phyloP scores from a whole-genome alignment of 1,284 basidiomycete species.

The Boletus sp. region DNA sequence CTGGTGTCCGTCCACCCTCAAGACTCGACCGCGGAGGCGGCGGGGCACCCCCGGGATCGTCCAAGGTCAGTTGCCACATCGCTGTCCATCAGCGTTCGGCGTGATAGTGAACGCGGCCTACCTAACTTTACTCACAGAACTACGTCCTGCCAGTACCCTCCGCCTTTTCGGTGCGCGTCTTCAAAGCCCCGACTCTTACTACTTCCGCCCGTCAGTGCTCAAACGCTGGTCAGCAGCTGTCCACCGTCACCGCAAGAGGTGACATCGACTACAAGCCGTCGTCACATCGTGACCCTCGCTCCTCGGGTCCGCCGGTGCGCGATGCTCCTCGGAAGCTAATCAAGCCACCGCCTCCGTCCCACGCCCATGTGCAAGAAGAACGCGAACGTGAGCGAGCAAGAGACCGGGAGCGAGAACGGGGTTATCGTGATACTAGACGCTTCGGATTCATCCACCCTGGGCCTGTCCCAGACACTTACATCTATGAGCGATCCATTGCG shows the following conservation, averaged over 20 bases:
- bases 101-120: conserved; percentile 17
- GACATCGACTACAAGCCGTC: conserved; percentile 42
- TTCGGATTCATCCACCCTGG: conserved; percentile 43
- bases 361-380: conserved; percentile 26
- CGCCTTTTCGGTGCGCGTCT: conserved; percentile 48
- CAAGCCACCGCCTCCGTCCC: conserved; percentile 28
- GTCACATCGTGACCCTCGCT: conserved; percentile 28
- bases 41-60: conserved; percentile 24
- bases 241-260: conserved; percentile 34
- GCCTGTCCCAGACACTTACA: conserved; percentile 42
- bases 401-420: conserved; percentile 17
- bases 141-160: conserved; percentile 38
- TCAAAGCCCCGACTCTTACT: conserved; percentile 44
- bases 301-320: conserved; percentile 17
- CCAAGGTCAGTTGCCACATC: conserved; percentile 27
- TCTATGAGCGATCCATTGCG: conserved; percentile 53
- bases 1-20: conserved; percentile 31
- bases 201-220: conserved; percentile 34
- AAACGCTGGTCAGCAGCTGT: conserved; percentile 31
- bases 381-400: conserved; percentile 22
- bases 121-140: conserved; percentile 20
- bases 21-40: conserved; percentile 28
- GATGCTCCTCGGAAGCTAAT: conserved; percentile 27
- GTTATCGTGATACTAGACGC: conserved; percentile 28
- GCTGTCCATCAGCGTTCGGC: conserved; percentile 1